Base-by-base conservation (phyloP, 148 eudicot genomes). In the Heliamphora exappendiculata region DNA sequence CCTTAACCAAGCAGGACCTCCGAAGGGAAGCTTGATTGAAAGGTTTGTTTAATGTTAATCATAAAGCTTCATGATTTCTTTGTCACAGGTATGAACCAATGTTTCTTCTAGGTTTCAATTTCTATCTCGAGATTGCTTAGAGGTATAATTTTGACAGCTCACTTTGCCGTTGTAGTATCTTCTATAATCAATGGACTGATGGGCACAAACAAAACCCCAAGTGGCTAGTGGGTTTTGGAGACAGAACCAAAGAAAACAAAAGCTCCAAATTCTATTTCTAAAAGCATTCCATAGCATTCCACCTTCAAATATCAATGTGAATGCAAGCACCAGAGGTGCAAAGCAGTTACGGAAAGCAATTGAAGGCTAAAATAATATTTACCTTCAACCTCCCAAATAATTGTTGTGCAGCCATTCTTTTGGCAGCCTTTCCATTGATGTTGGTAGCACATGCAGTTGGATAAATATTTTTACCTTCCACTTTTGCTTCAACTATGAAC, bases 321-420 rank as follows among this genome's bases (percentile, higher is more conserved):
- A 9, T 47, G 71, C 31, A 49, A 66, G 44, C 28, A 4, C 31
- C 73, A 65, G 16, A 45, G 28, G 33, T 5, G 16, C 41, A 47
- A 34, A 68, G 72, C 42, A 69, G 60, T 7, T 33, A 75, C 50
- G 68, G 0, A 41, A 26, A 63, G 58, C 36, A 71, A 58, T 39
- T 65, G 17, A 66, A 76, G 73, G 20, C 29, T 7, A 44, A 68
- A 36, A 66, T 24, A 16, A 33, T 42, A 20, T 11, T 70, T 70
- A 93, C 99, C 99, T 89, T 88, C 78, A 95, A 77, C 44, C 66
- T 63, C 44, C 78, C 75, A 71, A 60, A 79, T 55, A 88, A 13
- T 82, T 78, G 47, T 79, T 88, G 62, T 7, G 96, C 80, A 76
- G 91, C 96, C 81, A 78, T 83, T 80, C 76, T 87, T 84, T 65